These are phyloP conservation scores for Peronosclerospora sorghi DNA, from an alignment of 352 stramenopile species.

Conservation along the genomic window DNA sequence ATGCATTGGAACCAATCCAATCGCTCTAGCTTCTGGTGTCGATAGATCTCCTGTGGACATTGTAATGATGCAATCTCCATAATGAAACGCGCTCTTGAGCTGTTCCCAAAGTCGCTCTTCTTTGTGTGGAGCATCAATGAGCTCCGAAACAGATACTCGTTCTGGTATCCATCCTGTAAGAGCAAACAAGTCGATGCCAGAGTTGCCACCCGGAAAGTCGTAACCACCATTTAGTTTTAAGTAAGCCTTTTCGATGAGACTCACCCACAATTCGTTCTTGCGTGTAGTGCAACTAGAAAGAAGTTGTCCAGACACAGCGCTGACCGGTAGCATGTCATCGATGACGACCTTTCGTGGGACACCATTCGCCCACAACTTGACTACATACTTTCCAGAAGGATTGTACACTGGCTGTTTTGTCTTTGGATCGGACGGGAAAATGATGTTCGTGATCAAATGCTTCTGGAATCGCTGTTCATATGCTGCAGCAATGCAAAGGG, in stretches of 20 bases:
- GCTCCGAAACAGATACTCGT: conserved; percentile 57
- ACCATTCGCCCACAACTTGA: conserved; percentile 95
- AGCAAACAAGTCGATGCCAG: conserved; percentile 95
- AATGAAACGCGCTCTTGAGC: conserved; percentile 88
- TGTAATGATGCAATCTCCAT: conserved; percentile 96
- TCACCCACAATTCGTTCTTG: conserved; percentile 87
- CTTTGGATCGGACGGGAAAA: conserved; percentile 86
- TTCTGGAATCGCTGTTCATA: conserved; percentile 89
- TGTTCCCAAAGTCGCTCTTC: conserved; percentile 95
- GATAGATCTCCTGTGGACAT: conserved; percentile 86
- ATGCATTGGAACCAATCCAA: conserved; percentile 92
- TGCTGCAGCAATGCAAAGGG: conserved; percentile 84
- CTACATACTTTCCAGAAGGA: conserved; percentile 91
- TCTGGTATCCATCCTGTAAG: conserved; percentile 98
- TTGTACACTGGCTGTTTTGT: conserved; percentile 77
- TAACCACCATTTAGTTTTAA: conserved; percentile 97
- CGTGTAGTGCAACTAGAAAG: conserved; percentile 76
- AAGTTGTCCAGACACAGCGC: conserved; percentile 41
- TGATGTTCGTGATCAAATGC: conserved; percentile 89
- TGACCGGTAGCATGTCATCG: conserved; percentile 91
- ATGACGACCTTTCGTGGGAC: conserved; percentile 89
- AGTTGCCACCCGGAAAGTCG: conserved; percentile 95
- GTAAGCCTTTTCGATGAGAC: conserved; percentile 97
- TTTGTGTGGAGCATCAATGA: conserved; percentile 80
- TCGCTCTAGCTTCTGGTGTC: conserved; percentile 48